Conservation (phyloP, 306 rosid genomes). For the Cercis canadensis region DNA sequence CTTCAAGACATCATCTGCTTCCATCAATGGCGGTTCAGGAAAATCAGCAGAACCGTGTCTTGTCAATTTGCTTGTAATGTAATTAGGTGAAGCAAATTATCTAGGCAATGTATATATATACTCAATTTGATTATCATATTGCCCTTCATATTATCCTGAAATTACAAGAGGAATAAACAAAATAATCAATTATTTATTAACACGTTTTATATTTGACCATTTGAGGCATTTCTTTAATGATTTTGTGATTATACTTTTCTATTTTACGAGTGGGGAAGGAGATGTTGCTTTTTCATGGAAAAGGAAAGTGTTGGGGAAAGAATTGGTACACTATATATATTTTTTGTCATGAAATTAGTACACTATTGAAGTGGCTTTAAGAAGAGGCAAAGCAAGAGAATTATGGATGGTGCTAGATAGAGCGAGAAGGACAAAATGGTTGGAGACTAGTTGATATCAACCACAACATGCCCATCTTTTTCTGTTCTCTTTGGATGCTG, state of each 20-base stretch:
- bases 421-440: constrained; percentile 26
- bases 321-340: no score
- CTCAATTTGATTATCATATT: constrained; percentile 33
- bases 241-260: neutral
- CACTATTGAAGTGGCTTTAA: constrained; percentile 35
- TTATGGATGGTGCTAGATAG: constrained; percentile 34
- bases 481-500: constrained; percentile 40
- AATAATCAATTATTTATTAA: constrained; percentile 32
- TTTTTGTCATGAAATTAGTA: no score
- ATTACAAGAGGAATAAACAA: constrained; percentile 28
- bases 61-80: constrained; percentile 22
- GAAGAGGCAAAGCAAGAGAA: constrained; percentile 37
- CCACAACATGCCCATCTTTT: constrained; percentile 31
- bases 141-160: constrained; percentile 40
- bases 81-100: neutral
- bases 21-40: constrained; percentile 57
- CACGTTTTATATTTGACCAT: constrained; percentile 51
- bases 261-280: neutral
- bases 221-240: neutral
- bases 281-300: constrained; percentile 22
- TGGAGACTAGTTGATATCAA: constrained; percentile 43
- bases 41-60: constrained; percentile 1
- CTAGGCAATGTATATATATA: constrained; percentile 14
- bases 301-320: constrained; percentile 11
- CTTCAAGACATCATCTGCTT: constrained; percentile 58